Evolutionary conservation across 2,329 filamentous ascomycete species (phyloP).

Genomic region (Alternaria arborescens): DNA sequence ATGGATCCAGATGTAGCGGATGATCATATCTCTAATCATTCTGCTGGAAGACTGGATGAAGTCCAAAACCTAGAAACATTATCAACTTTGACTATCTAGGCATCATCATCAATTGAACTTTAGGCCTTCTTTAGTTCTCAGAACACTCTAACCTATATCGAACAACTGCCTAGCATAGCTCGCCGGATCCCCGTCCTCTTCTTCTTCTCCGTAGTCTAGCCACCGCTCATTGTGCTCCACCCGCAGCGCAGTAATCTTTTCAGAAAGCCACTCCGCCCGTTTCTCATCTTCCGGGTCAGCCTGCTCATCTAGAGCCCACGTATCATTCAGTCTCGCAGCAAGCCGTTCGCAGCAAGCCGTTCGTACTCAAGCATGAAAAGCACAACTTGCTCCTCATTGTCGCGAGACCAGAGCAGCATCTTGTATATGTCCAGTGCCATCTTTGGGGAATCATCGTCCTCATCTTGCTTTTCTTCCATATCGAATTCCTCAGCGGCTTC

Average conservation of each 20-base stretch:
- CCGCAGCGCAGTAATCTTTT: neutral
- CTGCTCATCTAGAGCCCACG: neutral
- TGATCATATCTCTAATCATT: neutral
- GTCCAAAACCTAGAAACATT: neutral
- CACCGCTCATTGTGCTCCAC: neutral
- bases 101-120: neutral
- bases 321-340: neutral
- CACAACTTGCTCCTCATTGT: neutral
- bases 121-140: neutral
- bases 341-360: neutral
- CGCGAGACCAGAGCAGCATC: neutral
- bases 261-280: neutral
- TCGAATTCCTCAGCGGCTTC: neutral
- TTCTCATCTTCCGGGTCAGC: neutral
- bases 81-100: too few relatives aligned
- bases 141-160: neutral
- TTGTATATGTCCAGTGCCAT: neutral
- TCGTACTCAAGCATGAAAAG: neutral
- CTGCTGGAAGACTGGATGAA: neutral
- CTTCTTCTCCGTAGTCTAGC: neutral
- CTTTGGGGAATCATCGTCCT: neutral
- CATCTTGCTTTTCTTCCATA: neutral
- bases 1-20: neutral
- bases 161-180: neutral
- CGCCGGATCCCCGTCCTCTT: neutral